phyloP scores from a whole-genome alignment of 2,329 filamentous ascomycete species.

The Monosporascus sp. region DNA sequence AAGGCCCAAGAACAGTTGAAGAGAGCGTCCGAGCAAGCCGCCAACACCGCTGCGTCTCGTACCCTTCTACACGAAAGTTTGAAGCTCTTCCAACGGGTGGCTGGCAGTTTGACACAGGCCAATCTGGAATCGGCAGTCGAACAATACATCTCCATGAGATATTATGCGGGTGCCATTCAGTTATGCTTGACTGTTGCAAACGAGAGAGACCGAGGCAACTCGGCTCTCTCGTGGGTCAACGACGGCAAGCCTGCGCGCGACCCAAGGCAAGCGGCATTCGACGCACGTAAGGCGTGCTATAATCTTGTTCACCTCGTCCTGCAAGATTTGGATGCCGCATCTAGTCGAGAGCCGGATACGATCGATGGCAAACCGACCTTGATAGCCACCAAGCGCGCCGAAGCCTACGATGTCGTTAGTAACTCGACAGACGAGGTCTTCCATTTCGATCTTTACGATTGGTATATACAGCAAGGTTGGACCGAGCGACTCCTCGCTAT shows the following conservation, averaged over 20 bases:
- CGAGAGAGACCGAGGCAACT: conserved; percentile 82
- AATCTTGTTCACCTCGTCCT: conserved; percentile 82
- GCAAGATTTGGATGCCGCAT: conserved; percentile 67
- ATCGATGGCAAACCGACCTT: conserved; percentile 75
- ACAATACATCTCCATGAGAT: conserved; percentile 77
- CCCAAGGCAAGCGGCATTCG: conserved; percentile 61
- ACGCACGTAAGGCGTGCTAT: conserved; percentile 74
- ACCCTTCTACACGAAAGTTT: conserved; percentile 84
- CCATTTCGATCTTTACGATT: conserved; percentile 94
- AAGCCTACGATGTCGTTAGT: conserved; percentile 89
- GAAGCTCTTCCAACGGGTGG: conserved; percentile 82
- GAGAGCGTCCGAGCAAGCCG: conserved; percentile 73
- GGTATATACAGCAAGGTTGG: conserved; percentile 86
- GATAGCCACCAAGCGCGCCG: conserved; percentile 71
- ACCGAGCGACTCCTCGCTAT: conserved; percentile 81
- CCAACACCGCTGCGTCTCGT: conserved; percentile 70
- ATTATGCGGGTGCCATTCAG: conserved; percentile 90
- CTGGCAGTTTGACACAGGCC: conserved; percentile 72
- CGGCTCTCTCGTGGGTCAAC: conserved; percentile 79
- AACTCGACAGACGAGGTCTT: conserved; percentile 88
- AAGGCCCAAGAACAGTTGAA: conserved; percentile 95
- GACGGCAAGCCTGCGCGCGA: conserved; percentile 74
- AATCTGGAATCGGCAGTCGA: conserved; percentile 74
- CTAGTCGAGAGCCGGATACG: conserved; percentile 62
- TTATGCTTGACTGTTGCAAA: conserved; percentile 78